Evolutionary conservation across 805 yeast genomes (phyloP), one percentile per base, ranked within the genome.

Genomic region (Candida parachauliodes): DNA sequence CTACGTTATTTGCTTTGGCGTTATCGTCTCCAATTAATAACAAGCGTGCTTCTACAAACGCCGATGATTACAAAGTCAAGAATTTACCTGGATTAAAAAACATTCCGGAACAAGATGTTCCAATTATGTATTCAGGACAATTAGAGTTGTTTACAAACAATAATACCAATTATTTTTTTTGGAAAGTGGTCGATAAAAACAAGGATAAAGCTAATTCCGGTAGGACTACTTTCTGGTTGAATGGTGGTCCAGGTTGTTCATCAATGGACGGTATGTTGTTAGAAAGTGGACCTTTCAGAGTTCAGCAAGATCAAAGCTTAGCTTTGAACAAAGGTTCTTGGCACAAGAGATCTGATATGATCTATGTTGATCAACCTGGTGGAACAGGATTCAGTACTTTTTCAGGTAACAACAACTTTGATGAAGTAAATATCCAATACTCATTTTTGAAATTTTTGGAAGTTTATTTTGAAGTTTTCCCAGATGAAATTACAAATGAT

Each of bases 231-330:
- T 71, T 93, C 38, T 93, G 98, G 98, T 70, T 93, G 16, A 93
- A 93, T 57, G 98, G 98, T 28, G 98, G 98, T 0, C 98, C 98
- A 0, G 98, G 98, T 0, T 93, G 98, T 58, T 88, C 96, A 2
- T 88, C 97, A 0, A 79, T 91, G 93, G 98, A 93, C 60, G 98
- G 98, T n/a, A 95, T 95, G 0, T 56, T 93, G 46, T 77, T 89
- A 77, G 98, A 93, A 57, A 65, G 80, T 3, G 98, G 98, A 0
- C 98, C 98, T 0, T 75, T 88, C 30, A 70, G 96, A 37, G 73
- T 88, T 15, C 61, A 65, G 46, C 48, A 55, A 0, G 54, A 72
- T 8, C 44, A 46, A 10, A 57, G 68, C 34, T 71, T 87, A 8
- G 59, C 55, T 11, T 59, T 68, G 37, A 87, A 87, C 57, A 52